Percentiles rank a stretch among this genome's conserved stretches.
These are phyloP conservation scores for Thamnidium elegans DNA, from an alignment of 192 early-diverging fungal genomes.

Conservation along the genomic window DNA sequence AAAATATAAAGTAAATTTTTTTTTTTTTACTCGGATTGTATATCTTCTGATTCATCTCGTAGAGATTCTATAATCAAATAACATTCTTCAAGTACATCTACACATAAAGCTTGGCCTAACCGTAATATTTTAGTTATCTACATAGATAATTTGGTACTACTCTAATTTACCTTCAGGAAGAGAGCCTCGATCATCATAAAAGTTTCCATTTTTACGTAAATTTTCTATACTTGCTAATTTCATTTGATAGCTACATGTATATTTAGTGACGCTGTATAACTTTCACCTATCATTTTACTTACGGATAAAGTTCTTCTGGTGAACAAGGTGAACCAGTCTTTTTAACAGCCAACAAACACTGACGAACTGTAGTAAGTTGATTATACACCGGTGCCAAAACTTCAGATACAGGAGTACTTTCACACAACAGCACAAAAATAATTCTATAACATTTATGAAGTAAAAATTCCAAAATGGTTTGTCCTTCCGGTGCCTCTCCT, in stretches of 20 bases:
- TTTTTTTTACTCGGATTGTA: conserved; percentile 12
- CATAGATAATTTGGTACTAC: not conserved
- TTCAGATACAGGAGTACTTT: conserved; percentile 69
- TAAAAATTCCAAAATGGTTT: conserved; percentile 62
- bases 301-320: conserved; percentile 66
- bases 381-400: conserved; percentile 67
- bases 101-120: conserved; percentile 74
- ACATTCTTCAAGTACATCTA: conserved; percentile 80
- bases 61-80: conserved; percentile 76
- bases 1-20: not conserved
- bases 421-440: conserved; percentile 67
- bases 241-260: conserved; percentile 58
- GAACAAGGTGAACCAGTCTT: conserved; percentile 63
- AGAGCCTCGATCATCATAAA: conserved; percentile 74
- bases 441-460: conserved; percentile 75
- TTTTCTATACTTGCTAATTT: conserved; percentile 81
- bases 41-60: conserved; percentile 47
- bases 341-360: conserved; percentile 62
- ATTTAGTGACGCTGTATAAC: too few species aligned
- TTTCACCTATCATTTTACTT: not conserved
- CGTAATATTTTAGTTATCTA: not conserved
- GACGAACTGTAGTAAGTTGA: conserved; percentile 66
- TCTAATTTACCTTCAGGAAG: conserved; percentile 51
- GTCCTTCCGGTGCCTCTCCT: conserved; percentile 62
- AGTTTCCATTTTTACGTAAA: conserved; percentile 81